Evolutionary conservation across 306 rosid species (phyloP).

Genomic region (Trichosanthes cucumerina): DNA sequence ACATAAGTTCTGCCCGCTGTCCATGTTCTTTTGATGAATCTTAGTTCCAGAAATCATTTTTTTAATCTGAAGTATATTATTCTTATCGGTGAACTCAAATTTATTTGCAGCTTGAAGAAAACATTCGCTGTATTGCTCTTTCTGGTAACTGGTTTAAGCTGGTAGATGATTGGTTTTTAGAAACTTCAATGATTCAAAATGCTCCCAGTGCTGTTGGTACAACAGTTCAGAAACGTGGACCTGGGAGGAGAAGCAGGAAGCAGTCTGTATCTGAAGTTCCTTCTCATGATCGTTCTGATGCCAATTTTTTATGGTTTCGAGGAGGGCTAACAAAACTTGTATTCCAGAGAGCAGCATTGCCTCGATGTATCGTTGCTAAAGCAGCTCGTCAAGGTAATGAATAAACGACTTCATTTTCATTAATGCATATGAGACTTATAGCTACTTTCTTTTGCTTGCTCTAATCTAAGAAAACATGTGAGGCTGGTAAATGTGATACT

Average conservation of each 20-base stretch:
- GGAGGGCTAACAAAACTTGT: constrained; percentile 53
- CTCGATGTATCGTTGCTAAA: constrained; percentile 42
- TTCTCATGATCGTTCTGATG: constrained; percentile 31
- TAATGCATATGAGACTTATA: not conserved
- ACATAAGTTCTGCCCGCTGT: no score
- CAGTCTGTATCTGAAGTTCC: constrained; percentile 48
- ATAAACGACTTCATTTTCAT: not conserved
- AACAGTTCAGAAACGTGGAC: constrained; percentile 61
- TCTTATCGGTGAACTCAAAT: constrained; percentile 10
- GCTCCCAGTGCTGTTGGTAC: constrained; percentile 42
- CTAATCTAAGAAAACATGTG: not conserved
- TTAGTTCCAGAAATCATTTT: no score
- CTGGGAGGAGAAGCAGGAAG: constrained; percentile 63
- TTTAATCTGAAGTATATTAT: not conserved
- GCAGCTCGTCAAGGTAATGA: constrained; percentile 80
- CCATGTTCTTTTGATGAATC: no score
- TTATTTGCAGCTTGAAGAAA: constrained; percentile 76
- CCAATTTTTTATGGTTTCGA: constrained; percentile 68
- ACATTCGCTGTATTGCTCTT: constrained; percentile 52
- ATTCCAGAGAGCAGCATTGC: constrained; percentile 71
- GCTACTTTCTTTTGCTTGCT: not conserved
- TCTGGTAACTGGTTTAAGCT: constrained; percentile 75
- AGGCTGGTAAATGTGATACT: not conserved
- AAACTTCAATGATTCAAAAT: constrained; percentile 47
- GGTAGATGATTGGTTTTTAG: constrained; percentile 67